These are phyloP conservation scores for Pseudozyma thailandica DNA, from an alignment of 1,284 basidiomycete genomes.

Conservation along the genomic window DNA sequence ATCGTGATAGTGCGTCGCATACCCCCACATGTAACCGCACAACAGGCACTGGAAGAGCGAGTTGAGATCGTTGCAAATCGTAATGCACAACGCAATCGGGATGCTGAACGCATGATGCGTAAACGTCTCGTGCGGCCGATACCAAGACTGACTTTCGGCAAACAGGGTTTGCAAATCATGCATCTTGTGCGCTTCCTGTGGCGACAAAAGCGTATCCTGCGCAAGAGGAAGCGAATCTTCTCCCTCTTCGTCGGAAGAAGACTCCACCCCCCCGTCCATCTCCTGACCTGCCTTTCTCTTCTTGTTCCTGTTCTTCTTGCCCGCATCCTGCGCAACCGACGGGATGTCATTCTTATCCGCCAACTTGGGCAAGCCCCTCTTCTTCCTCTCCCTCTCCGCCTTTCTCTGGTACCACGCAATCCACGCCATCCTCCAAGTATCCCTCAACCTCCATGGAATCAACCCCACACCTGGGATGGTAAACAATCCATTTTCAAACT, in stretches of 20 bases:
- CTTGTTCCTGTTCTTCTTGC: constrained; percentile 2
- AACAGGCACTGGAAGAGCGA: constrained; percentile 76
- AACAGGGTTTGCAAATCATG: constrained; percentile 35
- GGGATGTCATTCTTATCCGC: constrained; percentile 44
- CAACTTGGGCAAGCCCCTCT: constrained; percentile 34
- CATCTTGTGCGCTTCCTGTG: constrained; percentile 29
- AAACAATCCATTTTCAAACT: constrained; percentile 82
- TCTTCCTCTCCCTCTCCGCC: constrained; percentile 34
- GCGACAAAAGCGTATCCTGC: constrained; percentile 25
- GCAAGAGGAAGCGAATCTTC: constrained; percentile 1
- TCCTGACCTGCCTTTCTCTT: too few species aligned
- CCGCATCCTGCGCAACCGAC: constrained; percentile 72
- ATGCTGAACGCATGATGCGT: constrained; percentile 82
- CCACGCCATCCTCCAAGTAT: constrained; percentile 78
- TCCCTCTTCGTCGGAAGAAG: constrained; percentile 7
- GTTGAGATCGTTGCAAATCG: constrained; percentile 77
- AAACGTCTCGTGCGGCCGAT: constrained; percentile 82
- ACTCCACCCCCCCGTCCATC: too few species aligned
- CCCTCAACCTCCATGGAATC: constrained; percentile 79
- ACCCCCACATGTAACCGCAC: constrained; percentile 53
- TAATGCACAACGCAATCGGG: constrained; percentile 69
- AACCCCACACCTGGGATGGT: constrained; percentile 75
- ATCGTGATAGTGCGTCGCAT: constrained; percentile 67
- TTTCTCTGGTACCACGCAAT: constrained; percentile 74
- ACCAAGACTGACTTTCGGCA: constrained; percentile 72